Evolutionary conservation across 164 flowering plant genomes (phyloP), one percentile per base, ranked within the genome.

Genomic region (Vitis rotundifolia): DNA sequence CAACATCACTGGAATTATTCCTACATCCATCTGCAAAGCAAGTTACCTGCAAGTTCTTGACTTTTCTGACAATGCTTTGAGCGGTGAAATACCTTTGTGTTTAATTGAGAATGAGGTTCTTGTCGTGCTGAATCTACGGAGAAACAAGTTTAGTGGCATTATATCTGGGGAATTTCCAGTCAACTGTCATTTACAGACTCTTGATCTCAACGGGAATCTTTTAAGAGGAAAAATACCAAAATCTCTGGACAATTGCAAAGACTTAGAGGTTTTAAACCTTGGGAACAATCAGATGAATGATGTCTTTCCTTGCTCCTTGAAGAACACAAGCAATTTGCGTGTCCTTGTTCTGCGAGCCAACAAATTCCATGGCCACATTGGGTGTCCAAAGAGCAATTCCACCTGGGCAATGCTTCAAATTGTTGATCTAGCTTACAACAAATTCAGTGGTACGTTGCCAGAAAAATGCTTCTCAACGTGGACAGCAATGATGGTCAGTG

Each of bases 341-440:
- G 37, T 29, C 37, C 37, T 29, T 29, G 37, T 29, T 29, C 37
- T 29, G 37, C 37, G 37, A 29, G 37, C 3, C 37, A 29, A 29
- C 37, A 29, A 29, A 29, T 29, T 29, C 37, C 37, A 29, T 29
- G 37, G 37, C 2, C 37, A 2, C 4, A 29, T 29, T 29, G 37
- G 37, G 4, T 29, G 37, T 29, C 37, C 37, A 2, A 29, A 8
- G 1, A 26, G 0, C 10, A 18, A 44, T 7, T 13, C 1, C n/a
- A 14, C 47, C 9, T 85, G 83, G 75, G 57, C 66, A 15, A 66
- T 7, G 69, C 86, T 89, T 67, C 90, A 89, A 44, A 86, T 89
- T 61, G 66, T 89, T 2, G 94, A 89, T 47, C 51, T 88, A 8
- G 78, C 89, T 52, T 67, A 31, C 8, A 89, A 88, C 68, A 68